A percentile compares a stretch with the other conserved stretches of the same genome.
These are phyloP conservation scores for Raddia guianensis DNA, from an alignment of 176 grass and related monocot species.

Conservation along the genomic window DNA sequence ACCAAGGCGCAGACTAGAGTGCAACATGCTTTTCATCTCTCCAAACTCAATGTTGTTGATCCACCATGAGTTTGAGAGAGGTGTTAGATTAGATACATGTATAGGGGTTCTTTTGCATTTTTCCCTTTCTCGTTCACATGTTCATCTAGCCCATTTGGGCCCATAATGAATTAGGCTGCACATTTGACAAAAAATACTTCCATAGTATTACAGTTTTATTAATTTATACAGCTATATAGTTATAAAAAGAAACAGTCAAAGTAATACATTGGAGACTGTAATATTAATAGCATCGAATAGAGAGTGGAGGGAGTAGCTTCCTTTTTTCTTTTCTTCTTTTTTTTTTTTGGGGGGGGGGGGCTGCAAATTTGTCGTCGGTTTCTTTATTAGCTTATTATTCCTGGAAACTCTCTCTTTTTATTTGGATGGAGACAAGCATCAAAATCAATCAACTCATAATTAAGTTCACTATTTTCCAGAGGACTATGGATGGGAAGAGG, in stretches of 20 bases:
- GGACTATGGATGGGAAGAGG: conserved; percentile 60
- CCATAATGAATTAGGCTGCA: too few relatives aligned
- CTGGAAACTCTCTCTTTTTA: neutral
- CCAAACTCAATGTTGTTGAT: too few relatives aligned
- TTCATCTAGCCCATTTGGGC: too few relatives aligned
- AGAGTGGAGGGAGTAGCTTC: neutral
- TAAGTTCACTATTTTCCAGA: conserved; percentile 44
- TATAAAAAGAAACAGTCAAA: conserved; percentile 1
- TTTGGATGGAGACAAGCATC: conserved; percentile 32
- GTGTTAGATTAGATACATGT: too few relatives aligned
- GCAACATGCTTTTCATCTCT: too few relatives aligned
- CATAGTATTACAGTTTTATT: neutral
- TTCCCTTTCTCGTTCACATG: too few relatives aligned
- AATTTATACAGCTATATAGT: conserved; percentile 22
- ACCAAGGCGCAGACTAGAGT: too few relatives aligned
- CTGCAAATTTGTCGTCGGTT: neutral
- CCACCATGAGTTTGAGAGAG: too few relatives aligned
- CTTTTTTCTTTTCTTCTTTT: neutral
- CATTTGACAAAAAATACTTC: neutral
- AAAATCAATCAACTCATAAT: conserved; percentile 30
- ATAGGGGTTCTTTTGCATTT: too few relatives aligned
- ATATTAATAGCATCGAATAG: conserved; percentile 3
- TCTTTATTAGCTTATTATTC: neutral
- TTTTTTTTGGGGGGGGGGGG: too few relatives aligned
- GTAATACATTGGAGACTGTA: neutral